Evolutionary conservation across 2,329 filamentous ascomycete species (phyloP), one percentile per base, ranked within the genome.

Genomic region (Aureobasidium sp.): DNA sequence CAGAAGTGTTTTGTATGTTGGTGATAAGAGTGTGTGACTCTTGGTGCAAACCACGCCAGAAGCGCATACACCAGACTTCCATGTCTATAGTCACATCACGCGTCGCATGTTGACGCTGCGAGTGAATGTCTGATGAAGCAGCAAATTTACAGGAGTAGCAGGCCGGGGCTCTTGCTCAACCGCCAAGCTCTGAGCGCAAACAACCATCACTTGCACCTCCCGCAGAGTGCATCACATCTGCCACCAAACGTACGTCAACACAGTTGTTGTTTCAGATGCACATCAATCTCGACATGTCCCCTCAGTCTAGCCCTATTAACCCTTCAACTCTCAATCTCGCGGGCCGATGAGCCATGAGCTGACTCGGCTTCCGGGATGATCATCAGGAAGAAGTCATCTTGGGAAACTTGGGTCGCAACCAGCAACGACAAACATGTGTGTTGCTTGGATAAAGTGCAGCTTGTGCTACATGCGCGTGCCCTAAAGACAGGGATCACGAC

Each of bases 231-330:
- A 57, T 57, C 53, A 57, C 53, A 17, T 57, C 53, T 46, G 53
- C 39, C 26, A 24, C 46, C 39, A 46, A 36, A 57, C 37, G 53
- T 29, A 57, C 53, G 53, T 57, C 53, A 57, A 57, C 13, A 46
- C 51, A 55, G 17, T 55, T 43, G 53, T 5, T 34, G 53, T 57
- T 57, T 57, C 53, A 57, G 29, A 57, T 57, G 41, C 53, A 36
- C 10, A 39, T 36, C 27, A 53, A 10, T 34, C 24, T 44, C 53
- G 53, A 44, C 53, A 36, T 57, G 7, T n/a, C 41, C 29, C 29
- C 39, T 41, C 27, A 34, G n/a, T 12, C 51, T 29, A 43, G 37
- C 51, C 53, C 37, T 27, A 41, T 24, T 5, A 43, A 24, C 13
- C 13, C 37, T 55, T 39, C 52, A 10, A 27, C 36, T 39, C 17